Base-by-base conservation (phyloP, 768 basidiomycete genomes). In the Suillus hirtellus region DNA sequence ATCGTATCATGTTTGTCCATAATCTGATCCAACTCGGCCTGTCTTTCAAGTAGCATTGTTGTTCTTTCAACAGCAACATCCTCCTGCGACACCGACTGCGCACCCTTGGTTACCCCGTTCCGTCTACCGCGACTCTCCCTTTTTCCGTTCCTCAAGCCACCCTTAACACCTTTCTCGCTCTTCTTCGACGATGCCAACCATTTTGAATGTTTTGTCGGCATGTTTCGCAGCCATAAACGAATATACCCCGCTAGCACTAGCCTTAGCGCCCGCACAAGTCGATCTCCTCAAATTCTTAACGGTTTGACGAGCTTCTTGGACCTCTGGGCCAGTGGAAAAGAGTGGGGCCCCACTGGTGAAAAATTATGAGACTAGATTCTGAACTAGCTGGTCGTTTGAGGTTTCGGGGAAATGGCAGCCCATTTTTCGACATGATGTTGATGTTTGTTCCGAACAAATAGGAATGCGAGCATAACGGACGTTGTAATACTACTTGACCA, bases 1-100 rank as follows among this genome's bases (percentile, higher is more conserved):
- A 90, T 73, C 68, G 83, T 81, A 72, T 95, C 93, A 76, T 94
- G 93, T 66, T 71, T 80, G 62, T 89, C 84, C 63, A 86, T 71
- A 34, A 92, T 81, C 6, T 73, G 71, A 67, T 86, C 84, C 68
- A 94, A 72, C 65, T 89, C 79, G 15, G 70, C 70, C 73, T 89
- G 87, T 72, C 84, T 87, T 67, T 85, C 79, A 58, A 76, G 75
- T n/a, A 95, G 68, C 72, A 89, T 71, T 59, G 76, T 77, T 27
- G 75, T 73, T 56, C 81, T 81, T 66, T 80, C 80, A 27, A 64
- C 70, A 15, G 67, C 74, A 52, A 82, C 52, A 40, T 60, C 59
- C 59, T 69, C 71, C 52, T 70, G 58, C 1, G 40, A 27, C 21
- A 40, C 46, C 56, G 56, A 35, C 31, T 63, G 60, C 58, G 69